Conservation (phyloP, 495 filamentous ascomycete genomes). For the Parathielavia appendiculata region DNA sequence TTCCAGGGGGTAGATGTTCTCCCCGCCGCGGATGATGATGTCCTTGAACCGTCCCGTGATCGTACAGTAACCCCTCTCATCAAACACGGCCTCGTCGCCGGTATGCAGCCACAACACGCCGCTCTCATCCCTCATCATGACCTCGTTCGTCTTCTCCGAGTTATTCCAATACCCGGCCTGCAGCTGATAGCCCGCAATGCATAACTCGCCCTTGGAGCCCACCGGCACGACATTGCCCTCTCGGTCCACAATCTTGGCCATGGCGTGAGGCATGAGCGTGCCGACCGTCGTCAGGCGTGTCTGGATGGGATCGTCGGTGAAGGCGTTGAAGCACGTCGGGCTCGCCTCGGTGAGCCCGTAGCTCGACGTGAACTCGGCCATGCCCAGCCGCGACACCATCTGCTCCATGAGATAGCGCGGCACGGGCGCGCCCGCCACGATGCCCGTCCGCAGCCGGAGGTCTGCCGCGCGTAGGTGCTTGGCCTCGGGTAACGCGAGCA, state of each 20-base stretch:
- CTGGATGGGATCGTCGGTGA: slow-evolving; percentile 57
- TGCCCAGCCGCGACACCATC: slow-evolving; percentile 55
- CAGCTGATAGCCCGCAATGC: slow-evolving; percentile 63
- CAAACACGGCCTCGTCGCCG: slow-evolving; percentile 65
- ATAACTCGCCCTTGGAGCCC: slow-evolving; percentile 58
- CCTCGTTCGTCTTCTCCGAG: slow-evolving; percentile 61
- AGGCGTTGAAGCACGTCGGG: slow-evolving; percentile 67
- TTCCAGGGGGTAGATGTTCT: slow-evolving; percentile 65
- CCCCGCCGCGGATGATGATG: slow-evolving; percentile 58
- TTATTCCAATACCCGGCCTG: slow-evolving; percentile 68
- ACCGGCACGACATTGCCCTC: slow-evolving; percentile 56
- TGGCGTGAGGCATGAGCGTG: slow-evolving; percentile 60
- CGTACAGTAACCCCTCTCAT: slow-evolving; percentile 56
- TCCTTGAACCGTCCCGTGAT: slow-evolving; percentile 65
- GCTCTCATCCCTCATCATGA: slow-evolving; percentile 52
- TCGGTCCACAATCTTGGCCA: slow-evolving; percentile 61
- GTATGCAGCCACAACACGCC: slow-evolving; percentile 63
- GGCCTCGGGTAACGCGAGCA: slow-evolving; percentile 51
- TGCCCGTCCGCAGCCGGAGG: slow-evolving; percentile 58
- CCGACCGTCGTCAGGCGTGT: slow-evolving; percentile 59
- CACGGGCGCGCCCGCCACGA: slow-evolving; percentile 64
- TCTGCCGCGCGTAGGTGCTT: slow-evolving; percentile 39
- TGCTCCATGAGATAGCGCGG: slow-evolving; percentile 59
- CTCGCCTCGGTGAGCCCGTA: slow-evolving; percentile 70
- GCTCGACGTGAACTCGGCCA: slow-evolving; percentile 63